phyloP scores from a whole-genome alignment of 1,139 yeast species.

The Cylindricascospora bacillispora region DNA sequence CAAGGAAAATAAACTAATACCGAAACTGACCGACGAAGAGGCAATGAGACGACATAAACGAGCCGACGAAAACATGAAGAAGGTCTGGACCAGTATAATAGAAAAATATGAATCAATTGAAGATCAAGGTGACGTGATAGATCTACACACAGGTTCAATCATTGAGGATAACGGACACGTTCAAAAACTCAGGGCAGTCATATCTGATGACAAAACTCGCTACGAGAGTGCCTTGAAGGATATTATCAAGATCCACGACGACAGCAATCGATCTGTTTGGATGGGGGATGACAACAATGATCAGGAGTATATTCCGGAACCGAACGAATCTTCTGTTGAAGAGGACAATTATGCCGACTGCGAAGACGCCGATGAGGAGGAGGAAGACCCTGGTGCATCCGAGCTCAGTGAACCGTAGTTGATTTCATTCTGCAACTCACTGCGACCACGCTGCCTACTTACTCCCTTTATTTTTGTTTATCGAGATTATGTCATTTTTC shows the following conservation, averaged over 20 bases:
- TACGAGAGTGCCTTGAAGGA: conserved; percentile 15
- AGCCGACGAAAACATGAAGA: conserved; percentile 28
- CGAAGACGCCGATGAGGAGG: conserved; percentile 4
- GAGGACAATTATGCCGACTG: no score
- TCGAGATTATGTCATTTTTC: no score
- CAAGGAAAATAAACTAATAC: conserved; percentile 22
- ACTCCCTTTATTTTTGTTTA: no score
- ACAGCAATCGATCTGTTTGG: no score
- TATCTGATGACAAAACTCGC: conserved; percentile 5
- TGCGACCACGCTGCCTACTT: no score
- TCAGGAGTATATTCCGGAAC: no score
- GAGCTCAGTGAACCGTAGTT: no score
- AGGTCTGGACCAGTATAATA: conserved; percentile 43
- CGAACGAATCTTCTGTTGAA: no score
- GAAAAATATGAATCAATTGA: conserved; percentile 40
- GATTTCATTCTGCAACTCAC: no score
- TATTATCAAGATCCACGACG: conserved; percentile 9
- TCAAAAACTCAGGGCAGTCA: conserved; percentile 14
- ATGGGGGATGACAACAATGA: no score
- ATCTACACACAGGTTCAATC: conserved; percentile 46
- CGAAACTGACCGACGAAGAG: conserved; percentile 24
- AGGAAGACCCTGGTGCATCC: conserved; percentile 3
- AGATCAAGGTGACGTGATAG: conserved; percentile 57
- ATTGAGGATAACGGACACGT: conserved; percentile 55
- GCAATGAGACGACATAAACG: conserved; percentile 24